Evolutionary conservation across 2,329 filamentous ascomycete species (phyloP), one percentile per base, ranked within the genome.

Genomic region (Hyphodiscus sp.): DNA sequence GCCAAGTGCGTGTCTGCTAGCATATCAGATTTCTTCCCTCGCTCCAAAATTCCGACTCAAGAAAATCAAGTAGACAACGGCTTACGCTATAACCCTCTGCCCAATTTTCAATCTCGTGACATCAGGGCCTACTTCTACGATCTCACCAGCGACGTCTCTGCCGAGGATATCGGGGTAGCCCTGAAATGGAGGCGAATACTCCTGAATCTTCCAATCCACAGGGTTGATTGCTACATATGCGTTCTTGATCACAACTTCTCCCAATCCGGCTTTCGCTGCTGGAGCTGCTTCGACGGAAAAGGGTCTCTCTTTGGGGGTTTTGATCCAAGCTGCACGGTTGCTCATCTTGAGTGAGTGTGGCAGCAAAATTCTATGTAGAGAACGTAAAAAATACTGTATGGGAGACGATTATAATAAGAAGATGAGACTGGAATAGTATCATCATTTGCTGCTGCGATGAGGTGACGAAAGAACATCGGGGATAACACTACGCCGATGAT

Each of bases 131-230:
- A 81, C 73, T 29, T 75, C 73, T 41, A 79, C 59, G 45, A 82
- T 71, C 55, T 74, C 75, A 46, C 80, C 79, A 3, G 80, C 76
- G 30, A 78, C 76, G 57, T 83, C 80, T 9, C 76, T 79, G 16
- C 71, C 73, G 2, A 77, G 69, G 9, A 81, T 60, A 20, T 57
- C 58, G 13, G 69, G 70, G 48, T 67, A 69, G 10, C 53, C 46
- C 11, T 53, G 23, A n/a, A 45, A 44, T 20, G 38, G 18, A 11
- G 50, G 20, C 20, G 43, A 41, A 26, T 56, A 23, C 2, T 48
- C 42, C 43, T 55, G 56, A 8, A 59, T 51, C n/a, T 41, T 19
- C 41, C 49, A 70, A 56, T 76, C 74, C 16, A 75, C 64, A 1
- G 71, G 70, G 53, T 75, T 75, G 50, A 76, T 67, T 2, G 70